phyloP scores from a whole-genome alignment of 768 basidiomycete species.

The Termitomyces sp. region DNA sequence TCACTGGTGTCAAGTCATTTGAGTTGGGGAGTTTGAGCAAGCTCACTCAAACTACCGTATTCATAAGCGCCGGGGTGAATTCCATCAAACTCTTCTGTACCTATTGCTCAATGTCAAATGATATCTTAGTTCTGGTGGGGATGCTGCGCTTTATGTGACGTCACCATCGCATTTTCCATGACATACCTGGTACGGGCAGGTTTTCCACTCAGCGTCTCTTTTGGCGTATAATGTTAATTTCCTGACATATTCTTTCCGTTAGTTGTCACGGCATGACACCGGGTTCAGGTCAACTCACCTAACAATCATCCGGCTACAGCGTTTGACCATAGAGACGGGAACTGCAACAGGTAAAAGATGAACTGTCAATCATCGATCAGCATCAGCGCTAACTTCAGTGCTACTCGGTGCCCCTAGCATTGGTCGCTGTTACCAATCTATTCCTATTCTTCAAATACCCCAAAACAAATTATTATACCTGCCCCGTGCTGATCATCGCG shows the following conservation, averaged over 20 bases:
- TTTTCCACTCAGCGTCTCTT: neutral
- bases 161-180: slow-evolving; percentile 24
- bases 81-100: neutral
- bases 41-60: slow-evolving; percentile 13
- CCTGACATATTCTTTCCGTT: neutral
- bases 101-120: neutral
- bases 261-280: slow-evolving; percentile 20
- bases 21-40: slow-evolving; percentile 18
- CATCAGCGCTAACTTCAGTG: neutral
- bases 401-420: too few relatives aligned
- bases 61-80: slow-evolving; percentile 17
- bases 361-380: neutral
- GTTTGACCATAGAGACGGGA: slow-evolving; percentile 25
- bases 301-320: slow-evolving; percentile 19
- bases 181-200: slow-evolving; percentile 20
- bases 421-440: slow-evolving; percentile 22
- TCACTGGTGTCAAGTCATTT: slow-evolving; percentile 19
- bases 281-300: slow-evolving; percentile 22
- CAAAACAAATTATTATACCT: slow-evolving; percentile 21
- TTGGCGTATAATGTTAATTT: neutral
- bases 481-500: slow-evolving; percentile 21
- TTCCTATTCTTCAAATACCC: slow-evolving; percentile 23
- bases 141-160: slow-evolving; percentile 23
- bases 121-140: slow-evolving; percentile 19
- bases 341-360: slow-evolving; percentile 19